Percentiles rank a stretch among this genome's conserved stretches.
These are phyloP conservation scores for Agrocybe praecox DNA, from an alignment of 768 basidiomycete species.

Conservation along the genomic window DNA sequence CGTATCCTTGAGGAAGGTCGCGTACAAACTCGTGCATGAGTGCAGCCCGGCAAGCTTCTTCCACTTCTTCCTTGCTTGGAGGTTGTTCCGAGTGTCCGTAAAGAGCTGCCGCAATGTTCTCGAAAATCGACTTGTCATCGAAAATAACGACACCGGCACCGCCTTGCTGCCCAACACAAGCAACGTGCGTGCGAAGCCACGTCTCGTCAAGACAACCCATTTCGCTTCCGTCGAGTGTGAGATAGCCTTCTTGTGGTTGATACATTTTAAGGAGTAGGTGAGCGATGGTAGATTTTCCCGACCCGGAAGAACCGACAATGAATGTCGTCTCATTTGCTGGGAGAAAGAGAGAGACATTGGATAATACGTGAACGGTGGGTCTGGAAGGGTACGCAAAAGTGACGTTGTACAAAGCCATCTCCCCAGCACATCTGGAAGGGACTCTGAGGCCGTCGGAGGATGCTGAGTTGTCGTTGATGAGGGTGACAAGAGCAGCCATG, in stretches of 20 bases:
- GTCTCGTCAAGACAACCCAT: constrained; percentile 70
- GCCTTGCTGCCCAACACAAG: constrained; percentile 76
- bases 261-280: constrained; percentile 84
- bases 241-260: constrained; percentile 56
- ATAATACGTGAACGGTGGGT: constrained; percentile 67
- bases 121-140: constrained; percentile 78
- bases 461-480: constrained; percentile 51
- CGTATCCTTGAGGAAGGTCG: constrained; percentile 87
- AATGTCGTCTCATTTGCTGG: constrained; percentile 83
- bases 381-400: constrained; percentile 85
- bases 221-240: constrained; percentile 83
- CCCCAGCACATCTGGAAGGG: constrained; percentile 68
- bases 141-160: constrained; percentile 60
- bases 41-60: constrained; percentile 81
- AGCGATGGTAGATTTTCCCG: constrained; percentile 90
- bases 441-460: constrained; percentile 53
- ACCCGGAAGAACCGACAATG: constrained; percentile 89
- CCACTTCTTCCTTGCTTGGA: constrained; percentile 69
- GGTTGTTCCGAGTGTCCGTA: constrained; percentile 56
- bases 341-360: constrained; percentile 67
- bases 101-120: constrained; percentile 68
- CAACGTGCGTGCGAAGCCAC: constrained; percentile 73
- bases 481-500: constrained; percentile 66
- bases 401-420: constrained; percentile 73
- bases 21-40: constrained; percentile 86